A percentile compares a stretch with the other conserved stretches of the same genome.
Evolutionary conservation across 371 early-diverging fungal genomes (phyloP).

Genomic region (Mucor circinelloides): DNA sequence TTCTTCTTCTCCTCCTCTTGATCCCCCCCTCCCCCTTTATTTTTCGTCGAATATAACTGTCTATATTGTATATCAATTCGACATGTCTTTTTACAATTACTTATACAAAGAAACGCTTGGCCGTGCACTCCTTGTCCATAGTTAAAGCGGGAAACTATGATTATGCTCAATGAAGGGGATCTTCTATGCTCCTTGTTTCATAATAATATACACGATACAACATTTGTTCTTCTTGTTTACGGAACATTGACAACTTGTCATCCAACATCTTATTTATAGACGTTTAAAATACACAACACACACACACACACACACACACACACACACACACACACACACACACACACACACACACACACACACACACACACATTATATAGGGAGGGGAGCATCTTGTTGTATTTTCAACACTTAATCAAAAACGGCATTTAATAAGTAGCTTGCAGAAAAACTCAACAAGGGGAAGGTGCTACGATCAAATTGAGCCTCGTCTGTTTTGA

Average conservation of each 20-base stretch:
- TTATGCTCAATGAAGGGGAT: background rate
- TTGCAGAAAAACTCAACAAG: slow-evolving; percentile 1
- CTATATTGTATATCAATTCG: too few relatives aligned
- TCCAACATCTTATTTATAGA: background rate
- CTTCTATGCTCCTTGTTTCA: background rate
- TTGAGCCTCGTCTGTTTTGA: background rate
- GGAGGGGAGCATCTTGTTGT: background rate
- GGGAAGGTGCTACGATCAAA: background rate
- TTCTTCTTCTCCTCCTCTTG: background rate
- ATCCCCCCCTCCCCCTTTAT: background rate
- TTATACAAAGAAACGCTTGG: background rate
- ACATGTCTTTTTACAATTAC: background rate
- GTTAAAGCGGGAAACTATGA: slow-evolving; percentile 8
- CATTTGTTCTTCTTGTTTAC: background rate
- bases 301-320: too few relatives aligned
- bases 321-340: too few relatives aligned
- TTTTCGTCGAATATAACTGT: background rate
- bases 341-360: too few relatives aligned
- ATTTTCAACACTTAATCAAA: background rate
- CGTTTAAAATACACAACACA: background rate
- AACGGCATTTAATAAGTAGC: background rate
- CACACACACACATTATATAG: background rate
- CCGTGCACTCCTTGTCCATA: slow-evolving; percentile 15
- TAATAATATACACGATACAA: background rate
- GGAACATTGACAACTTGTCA: background rate